These are phyloP conservation scores for Phialemonium atrogriseum DNA, from an alignment of 2,329 filamentous ascomycete genomes.

Conservation along the genomic window DNA sequence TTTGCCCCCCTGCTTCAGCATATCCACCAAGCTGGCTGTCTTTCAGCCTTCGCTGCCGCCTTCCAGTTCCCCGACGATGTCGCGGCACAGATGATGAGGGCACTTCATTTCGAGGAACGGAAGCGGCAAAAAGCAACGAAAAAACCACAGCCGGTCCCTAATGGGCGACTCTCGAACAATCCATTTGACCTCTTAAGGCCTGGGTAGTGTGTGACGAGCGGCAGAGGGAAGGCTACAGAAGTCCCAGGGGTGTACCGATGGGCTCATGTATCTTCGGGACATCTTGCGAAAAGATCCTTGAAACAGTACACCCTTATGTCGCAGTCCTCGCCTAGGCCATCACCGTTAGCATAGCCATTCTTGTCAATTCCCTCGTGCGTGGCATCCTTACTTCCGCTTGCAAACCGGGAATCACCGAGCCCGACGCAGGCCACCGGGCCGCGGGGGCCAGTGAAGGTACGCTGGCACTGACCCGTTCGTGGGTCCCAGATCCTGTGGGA, in stretches of 20 bases:
- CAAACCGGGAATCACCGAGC: constrained; percentile 80
- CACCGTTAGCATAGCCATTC: no score
- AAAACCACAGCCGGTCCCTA: neutral
- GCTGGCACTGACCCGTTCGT: constrained; percentile 80
- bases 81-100: neutral
- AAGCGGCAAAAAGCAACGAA: neutral
- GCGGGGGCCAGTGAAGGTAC: constrained; percentile 83
- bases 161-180: neutral
- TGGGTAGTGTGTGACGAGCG: no score
- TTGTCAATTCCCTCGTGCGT: no score
- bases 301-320: no score
- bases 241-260: no score
- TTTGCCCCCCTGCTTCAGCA: constrained; percentile 9
- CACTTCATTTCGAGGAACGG: constrained; percentile 1
- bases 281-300: no score
- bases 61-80: neutral
- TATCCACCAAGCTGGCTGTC: constrained; percentile 7
- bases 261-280: no score
- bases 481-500: constrained; percentile 97
- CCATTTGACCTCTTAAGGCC: neutral
- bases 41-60: neutral
- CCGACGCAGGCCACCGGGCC: constrained; percentile 91
- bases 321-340: no score
- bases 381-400: constrained; percentile 92
- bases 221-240: no score